These are phyloP conservation scores for Trichosanthes cucumerina DNA, from an alignment of 306 rosid genomes.

Conservation along the genomic window DNA sequence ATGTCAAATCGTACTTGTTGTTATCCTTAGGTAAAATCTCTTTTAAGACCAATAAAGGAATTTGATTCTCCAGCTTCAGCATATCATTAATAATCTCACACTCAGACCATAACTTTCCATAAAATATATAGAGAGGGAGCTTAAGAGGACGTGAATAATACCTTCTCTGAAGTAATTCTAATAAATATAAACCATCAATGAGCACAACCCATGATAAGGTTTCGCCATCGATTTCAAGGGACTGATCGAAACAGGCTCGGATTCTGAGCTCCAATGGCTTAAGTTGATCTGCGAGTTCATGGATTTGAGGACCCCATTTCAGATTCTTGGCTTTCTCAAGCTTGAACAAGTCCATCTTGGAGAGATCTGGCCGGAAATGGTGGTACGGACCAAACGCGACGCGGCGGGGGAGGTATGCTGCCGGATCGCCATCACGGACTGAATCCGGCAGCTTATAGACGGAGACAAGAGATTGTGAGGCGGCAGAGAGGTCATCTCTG, in stretches of 20 bases:
- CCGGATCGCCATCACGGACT: not conserved
- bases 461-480: not conserved
- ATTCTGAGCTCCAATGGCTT: not conserved
- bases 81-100: not conserved
- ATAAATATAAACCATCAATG: not conserved
- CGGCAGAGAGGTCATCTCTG: not conserved
- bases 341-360: not conserved
- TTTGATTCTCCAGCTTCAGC: constrained; percentile 1
- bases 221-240: not conserved
- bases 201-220: not conserved
- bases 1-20: not conserved
- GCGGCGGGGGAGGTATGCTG: not conserved
- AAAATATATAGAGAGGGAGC: not conserved
- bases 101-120: not conserved
- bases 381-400: not conserved
- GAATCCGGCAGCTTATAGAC: not conserved
- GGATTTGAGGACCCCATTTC: not conserved
- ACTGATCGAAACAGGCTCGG: not conserved
- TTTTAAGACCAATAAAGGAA: not conserved
- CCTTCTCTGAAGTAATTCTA: not conserved
- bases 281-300: not conserved
- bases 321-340: not conserved
- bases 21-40: not conserved
- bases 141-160: not conserved
- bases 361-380: not conserved